These are phyloP conservation scores for Tetrapisispora pingtungensis DNA, from an alignment of 805 yeast species.

Conservation along the genomic window DNA sequence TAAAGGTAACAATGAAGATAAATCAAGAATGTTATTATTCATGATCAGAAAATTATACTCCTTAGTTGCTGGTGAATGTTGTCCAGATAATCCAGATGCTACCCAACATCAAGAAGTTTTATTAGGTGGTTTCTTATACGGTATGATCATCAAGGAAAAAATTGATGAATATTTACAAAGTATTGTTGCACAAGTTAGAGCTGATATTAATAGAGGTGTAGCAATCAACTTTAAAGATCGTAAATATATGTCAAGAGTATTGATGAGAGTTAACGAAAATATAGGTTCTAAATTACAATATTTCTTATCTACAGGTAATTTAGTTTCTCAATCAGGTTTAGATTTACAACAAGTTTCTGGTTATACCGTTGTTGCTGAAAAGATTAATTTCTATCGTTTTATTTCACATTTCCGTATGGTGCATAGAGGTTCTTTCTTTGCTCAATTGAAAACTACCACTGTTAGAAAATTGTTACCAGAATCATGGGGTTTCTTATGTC, in stretches of 20 bases:
- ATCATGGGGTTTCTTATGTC: constrained; percentile 98
- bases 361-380: constrained; percentile 97
- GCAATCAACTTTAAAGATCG: constrained; percentile 78
- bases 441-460: constrained; percentile 93
- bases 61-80: constrained; percentile 91
- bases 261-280: constrained; percentile 75
- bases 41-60: constrained; percentile 94
- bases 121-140: constrained; percentile 91
- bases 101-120: constrained; percentile 96
- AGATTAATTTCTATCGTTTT: constrained; percentile 93
- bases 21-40: constrained; percentile 77
- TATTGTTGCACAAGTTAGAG: constrained; percentile 61
- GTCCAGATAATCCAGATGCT: constrained; percentile 98
- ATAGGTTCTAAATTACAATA: constrained; percentile 92
- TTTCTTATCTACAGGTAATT: constrained; percentile 91
- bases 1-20: constrained; percentile 51
- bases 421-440: constrained; percentile 98
- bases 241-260: constrained; percentile 72
- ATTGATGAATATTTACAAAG: constrained; percentile 82
- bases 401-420: constrained; percentile 99
- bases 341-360: constrained; percentile 98
- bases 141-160: constrained; percentile 94
- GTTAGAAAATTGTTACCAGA: constrained; percentile 94
- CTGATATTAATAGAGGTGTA: constrained; percentile 70
- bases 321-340: constrained; percentile 92